Conservation (phyloP, 352 stramenopile genomes). For the Albugo laibachii region DNA sequence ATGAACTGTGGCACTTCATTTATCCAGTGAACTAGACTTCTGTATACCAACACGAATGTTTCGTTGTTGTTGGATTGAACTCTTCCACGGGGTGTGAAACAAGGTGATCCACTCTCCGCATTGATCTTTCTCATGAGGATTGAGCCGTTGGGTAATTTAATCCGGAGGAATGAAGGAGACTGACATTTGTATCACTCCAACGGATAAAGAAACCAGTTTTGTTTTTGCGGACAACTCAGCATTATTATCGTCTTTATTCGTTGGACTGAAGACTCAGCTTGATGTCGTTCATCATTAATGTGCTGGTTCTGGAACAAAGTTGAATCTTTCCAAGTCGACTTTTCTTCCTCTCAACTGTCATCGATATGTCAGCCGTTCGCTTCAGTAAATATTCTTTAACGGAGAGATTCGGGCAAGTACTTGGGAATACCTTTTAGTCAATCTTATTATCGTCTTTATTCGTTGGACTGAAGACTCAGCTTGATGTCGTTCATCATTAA, state of each 20-base stretch:
- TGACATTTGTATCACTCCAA: background rate
- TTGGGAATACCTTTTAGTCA: conserved; percentile 6
- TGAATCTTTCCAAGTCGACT: conserved; percentile 6
- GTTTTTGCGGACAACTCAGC: conserved; percentile 9
- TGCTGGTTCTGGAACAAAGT: conserved; percentile 1
- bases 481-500: conserved; percentile 4
- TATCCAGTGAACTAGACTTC: conserved; percentile 5
- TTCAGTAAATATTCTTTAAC: conserved; percentile 2
- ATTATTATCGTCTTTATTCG: conserved; percentile 1
- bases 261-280: conserved; percentile 2
- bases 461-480: conserved; percentile 1
- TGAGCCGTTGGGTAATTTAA: conserved; percentile 3
- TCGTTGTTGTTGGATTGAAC: conserved; percentile 7
- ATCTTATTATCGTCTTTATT: conserved; percentile 3
- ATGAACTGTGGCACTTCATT: conserved; percentile 6
- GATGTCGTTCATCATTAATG: conserved; percentile 6
- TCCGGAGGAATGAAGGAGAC: background rate
- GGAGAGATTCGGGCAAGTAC: conserved; percentile 5
- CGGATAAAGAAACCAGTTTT: background rate
- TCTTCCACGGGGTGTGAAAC: conserved; percentile 5
- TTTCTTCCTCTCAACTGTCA: conserved; percentile 5
- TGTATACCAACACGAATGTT: background rate
- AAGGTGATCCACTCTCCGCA: conserved; percentile 7
- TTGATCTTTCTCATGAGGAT: conserved; percentile 4
- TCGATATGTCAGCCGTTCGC: background rate